A percentile compares a stretch with the other conserved stretches of the same genome.
Evolutionary conservation across 148 eudicot species (phyloP).

Genomic region (Diospyros kaki): DNA sequence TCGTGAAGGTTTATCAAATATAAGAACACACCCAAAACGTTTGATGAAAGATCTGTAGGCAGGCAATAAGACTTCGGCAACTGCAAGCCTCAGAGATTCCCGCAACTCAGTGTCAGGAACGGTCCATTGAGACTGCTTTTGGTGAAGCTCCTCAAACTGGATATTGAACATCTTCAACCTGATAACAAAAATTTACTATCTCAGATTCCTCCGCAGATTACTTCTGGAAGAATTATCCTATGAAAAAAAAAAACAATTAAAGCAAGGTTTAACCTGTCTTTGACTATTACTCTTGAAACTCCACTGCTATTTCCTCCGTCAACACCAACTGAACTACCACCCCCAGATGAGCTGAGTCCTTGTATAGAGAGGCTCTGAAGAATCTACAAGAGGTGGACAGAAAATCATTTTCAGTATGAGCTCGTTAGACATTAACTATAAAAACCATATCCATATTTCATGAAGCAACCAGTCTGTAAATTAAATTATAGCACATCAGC

Average conservation of each 20-base stretch:
- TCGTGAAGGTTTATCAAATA: background rate
- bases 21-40: slow-evolving; percentile 73
- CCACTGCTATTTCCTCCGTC: slow-evolving; percentile 97
- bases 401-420: background rate
- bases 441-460: background rate
- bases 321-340: slow-evolving; percentile 45
- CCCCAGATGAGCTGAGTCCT: slow-evolving; percentile 89
- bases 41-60: slow-evolving; percentile 95
- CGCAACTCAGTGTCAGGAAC: slow-evolving; percentile 96
- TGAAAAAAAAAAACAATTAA: background rate
- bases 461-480: background rate
- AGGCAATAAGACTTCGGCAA: slow-evolving; percentile 92
- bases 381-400: slow-evolving; percentile 44
- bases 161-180: slow-evolving; percentile 82
- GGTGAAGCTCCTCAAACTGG: slow-evolving; percentile 98
- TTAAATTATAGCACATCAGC: background rate
- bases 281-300: slow-evolving; percentile 77
- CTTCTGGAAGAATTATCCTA: background rate
- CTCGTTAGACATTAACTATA: background rate
- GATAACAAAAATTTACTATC: slow-evolving; percentile 10
- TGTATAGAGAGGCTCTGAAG: slow-evolving; percentile 76
- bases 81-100: slow-evolving; percentile 88
- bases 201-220: background rate
- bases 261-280: slow-evolving; percentile 57
- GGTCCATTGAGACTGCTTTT: slow-evolving; percentile 97